A percentile compares a stretch with the other conserved stretches of the same genome.
Conservation (phyloP, 495 filamentous ascomycete species). For the Aspergillus conjunctus region DNA sequence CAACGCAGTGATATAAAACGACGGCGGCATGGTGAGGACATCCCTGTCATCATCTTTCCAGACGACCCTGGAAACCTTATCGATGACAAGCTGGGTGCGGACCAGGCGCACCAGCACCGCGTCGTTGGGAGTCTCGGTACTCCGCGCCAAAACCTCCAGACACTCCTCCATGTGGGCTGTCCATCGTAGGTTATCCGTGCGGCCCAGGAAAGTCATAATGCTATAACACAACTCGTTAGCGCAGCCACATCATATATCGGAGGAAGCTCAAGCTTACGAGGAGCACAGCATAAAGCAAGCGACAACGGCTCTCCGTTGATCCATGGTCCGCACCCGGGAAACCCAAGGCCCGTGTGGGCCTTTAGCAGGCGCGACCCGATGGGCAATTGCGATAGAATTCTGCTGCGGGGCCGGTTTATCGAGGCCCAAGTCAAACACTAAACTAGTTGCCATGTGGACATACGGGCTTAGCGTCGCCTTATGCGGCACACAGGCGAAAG, state of each 20-base stretch:
- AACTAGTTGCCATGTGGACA: conserved; percentile 14
- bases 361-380: conserved; percentile 5
- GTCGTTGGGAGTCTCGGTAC: conserved; percentile 8
- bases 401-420: conserved; percentile 11
- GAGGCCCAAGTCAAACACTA: conserved; percentile 19
- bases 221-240: background rate
- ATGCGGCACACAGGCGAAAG: conserved; percentile 4
- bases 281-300: conserved; percentile 14
- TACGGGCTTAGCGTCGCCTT: conserved; percentile 14
- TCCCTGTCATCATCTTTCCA: conserved; percentile 1
- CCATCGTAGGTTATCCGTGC: conserved; percentile 19
- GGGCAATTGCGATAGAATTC: background rate
- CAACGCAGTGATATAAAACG: conserved; percentile 14
- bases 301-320: conserved; percentile 18
- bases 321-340: conserved; percentile 12
- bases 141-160: conserved; percentile 10
- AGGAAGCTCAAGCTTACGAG: conserved; percentile 7
- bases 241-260: background rate
- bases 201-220: conserved; percentile 1
- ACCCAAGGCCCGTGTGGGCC: background rate
- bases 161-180: conserved; percentile 19
- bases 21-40: background rate
- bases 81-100: conserved; percentile 10
- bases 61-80: background rate
- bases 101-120: conserved; percentile 7